A percentile compares a stretch with the other conserved stretches of the same genome.
Conservation (phyloP, 2,329 filamentous ascomycete species). For the Apiospora sp. region DNA sequence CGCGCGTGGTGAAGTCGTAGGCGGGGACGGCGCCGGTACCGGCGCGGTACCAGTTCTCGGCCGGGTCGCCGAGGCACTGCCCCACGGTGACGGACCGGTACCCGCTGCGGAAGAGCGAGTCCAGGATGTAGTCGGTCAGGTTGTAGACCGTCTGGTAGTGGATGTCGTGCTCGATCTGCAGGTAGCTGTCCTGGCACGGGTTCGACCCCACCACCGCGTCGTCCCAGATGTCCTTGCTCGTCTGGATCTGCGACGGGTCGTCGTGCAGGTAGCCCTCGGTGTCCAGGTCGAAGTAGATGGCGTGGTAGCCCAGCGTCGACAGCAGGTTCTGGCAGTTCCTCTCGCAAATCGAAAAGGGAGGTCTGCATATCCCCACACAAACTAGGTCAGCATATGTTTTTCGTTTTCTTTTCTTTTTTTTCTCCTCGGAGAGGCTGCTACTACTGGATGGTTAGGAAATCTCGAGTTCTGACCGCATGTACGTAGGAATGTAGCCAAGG, state of each 20-base stretch:
- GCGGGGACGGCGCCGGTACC: conserved; percentile 37
- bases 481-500: conserved; percentile 44
- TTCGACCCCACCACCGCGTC: conserved; percentile 41
- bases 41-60: conserved; percentile 60
- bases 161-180: conserved; percentile 56
- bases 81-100: conserved; percentile 60
- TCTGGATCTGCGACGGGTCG: conserved; percentile 43
- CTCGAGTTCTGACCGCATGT: conserved; percentile 39
- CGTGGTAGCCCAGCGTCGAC: conserved; percentile 42
- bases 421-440: neutral
- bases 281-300: conserved; percentile 43
- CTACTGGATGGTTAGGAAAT: neutral
- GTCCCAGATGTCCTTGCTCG: conserved; percentile 48
- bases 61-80: conserved; percentile 60
- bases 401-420: no score
- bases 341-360: conserved; percentile 43
- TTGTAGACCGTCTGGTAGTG: conserved; percentile 56
- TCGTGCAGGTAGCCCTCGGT: conserved; percentile 44
- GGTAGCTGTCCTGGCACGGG: conserved; percentile 40
- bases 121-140: conserved; percentile 54
- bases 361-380: conserved; percentile 30
- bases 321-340: conserved; percentile 38
- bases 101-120: conserved; percentile 50
- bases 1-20: conserved; percentile 37
- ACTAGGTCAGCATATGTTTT: neutral